phyloP scores from a whole-genome alignment of 495 filamentous ascomycete genomes.

The Trichoderma gamsii region DNA sequence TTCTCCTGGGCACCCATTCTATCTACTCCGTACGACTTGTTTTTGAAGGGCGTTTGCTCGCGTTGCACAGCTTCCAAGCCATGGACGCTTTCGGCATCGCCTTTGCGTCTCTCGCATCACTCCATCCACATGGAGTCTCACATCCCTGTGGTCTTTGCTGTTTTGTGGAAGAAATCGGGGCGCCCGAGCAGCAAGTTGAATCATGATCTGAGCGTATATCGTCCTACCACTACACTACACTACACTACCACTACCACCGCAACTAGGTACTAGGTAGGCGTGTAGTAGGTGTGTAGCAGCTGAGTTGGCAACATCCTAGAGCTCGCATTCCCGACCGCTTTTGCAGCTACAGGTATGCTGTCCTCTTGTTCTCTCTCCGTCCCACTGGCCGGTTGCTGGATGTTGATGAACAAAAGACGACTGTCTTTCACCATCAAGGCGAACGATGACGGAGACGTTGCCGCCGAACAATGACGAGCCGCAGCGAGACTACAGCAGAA shows the following conservation, averaged over 20 bases:
- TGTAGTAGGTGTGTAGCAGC: no score
- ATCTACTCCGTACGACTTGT: neutral
- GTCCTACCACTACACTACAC: neutral
- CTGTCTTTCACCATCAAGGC: neutral
- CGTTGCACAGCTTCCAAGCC: neutral
- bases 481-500: neutral
- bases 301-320: no score
- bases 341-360: no score
- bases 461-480: neutral
- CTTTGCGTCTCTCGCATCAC: neutral
- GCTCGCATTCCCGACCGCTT: no score
- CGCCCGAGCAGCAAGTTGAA: neutral
- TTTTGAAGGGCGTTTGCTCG: neutral
- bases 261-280: no score
- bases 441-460: neutral
- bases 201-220: neutral
- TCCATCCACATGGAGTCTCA: neutral
- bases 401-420: neutral
- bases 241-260: no score
- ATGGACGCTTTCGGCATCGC: slow-evolving; percentile 8
- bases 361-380: no score
- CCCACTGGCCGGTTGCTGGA: no score
- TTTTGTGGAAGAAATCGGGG: neutral
- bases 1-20: neutral
- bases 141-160: neutral